Base-by-base conservation (phyloP, 2,329 filamentous ascomycete species). In the Didymella exigua region DNA sequence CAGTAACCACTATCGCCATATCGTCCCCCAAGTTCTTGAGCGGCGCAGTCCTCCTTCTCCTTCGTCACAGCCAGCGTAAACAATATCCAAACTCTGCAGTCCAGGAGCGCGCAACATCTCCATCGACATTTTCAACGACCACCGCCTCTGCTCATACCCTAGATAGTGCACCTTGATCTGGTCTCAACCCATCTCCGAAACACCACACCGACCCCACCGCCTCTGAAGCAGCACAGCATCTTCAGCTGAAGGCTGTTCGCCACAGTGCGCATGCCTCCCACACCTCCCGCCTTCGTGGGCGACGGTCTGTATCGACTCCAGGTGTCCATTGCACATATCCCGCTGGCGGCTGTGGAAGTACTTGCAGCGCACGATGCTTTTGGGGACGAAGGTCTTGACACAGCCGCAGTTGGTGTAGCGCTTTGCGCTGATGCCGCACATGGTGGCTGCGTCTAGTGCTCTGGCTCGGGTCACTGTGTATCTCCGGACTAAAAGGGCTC, bases 381-480 rank as follows among this genome's bases (percentile, higher is more conserved):
- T 34, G 6, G 45, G 11, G 21, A 49, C 31, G 9, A 55, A 49
- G 27, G 14, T 30, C 3, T 49, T 49, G 1, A 55, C 45, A 37
- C 45, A 55, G 13, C 45, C 52, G 19, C 52, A 55, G 3, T n/a
- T 37, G 2, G 52, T 49, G 26, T 27, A 55, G 11, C 45, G 45
- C 10, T 26, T 55, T n/a, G 45, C 52, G 14, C 29, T 34, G 24
- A 55, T 55, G 31, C 45, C 38, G 26, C 52, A 55, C 52, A 55
- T 55, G 8, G 8, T 36, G 16, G 26, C 2, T 19, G 23, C 23
- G 21, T 30, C 5, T 30, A 26, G 24, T 26, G 24, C 29, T 30
- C 26, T 5, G 10, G 26, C 26, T 27, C 10, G 5, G 5, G 10
- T 27, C 26, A 27, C 26, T 27, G 26, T 27, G 10, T 27, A 27